phyloP scores from a whole-genome alignment of 2,329 filamentous ascomycete genomes.

The Exophiala sp. region DNA sequence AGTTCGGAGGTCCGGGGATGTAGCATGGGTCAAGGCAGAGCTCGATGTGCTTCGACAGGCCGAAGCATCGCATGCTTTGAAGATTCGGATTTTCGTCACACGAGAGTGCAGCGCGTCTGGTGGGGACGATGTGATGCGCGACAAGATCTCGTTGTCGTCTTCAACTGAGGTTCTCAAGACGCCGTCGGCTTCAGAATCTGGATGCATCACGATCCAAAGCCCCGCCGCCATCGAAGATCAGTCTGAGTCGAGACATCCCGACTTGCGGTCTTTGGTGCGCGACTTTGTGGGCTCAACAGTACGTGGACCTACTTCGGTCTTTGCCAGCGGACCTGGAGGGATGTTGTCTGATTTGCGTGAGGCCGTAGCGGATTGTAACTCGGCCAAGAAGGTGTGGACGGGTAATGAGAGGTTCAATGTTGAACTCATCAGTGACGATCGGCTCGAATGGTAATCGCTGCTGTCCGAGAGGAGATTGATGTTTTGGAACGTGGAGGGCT shows the following conservation, averaged over 20 bases:
- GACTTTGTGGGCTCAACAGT: conserved; percentile 49
- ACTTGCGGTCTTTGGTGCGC: conserved; percentile 46
- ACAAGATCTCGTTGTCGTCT: conserved; percentile 2
- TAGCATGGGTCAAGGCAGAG: conserved; percentile 59
- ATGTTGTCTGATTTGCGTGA: conserved; percentile 59
- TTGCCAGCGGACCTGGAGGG: conserved; percentile 58
- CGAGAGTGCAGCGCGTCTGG: conserved; percentile 39
- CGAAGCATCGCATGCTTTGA: conserved; percentile 41
- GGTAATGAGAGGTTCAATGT: conserved; percentile 58
- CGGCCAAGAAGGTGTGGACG: conserved; percentile 53
- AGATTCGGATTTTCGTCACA: conserved; percentile 59
- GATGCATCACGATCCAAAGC: conserved; percentile 23
- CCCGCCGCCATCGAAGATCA: conserved; percentile 26
- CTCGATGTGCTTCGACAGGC: conserved; percentile 48
- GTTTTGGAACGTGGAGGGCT: not conserved
- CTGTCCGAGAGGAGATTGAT: not conserved
- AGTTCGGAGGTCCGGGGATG: conserved; percentile 53
- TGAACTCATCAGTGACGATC: conserved; percentile 57
- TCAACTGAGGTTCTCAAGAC: conserved; percentile 9
- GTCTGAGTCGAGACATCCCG: conserved; percentile 41
- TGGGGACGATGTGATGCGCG: conserved; percentile 27
- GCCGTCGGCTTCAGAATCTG: conserved; percentile 14
- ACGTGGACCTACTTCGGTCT: conserved; percentile 52
- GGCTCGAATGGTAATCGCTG: conserved; percentile 41
- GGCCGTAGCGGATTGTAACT: conserved; percentile 55